Base-by-base conservation (phyloP, 2,329 filamentous ascomycete species). In the Lasiodiplodia sp. region DNA sequence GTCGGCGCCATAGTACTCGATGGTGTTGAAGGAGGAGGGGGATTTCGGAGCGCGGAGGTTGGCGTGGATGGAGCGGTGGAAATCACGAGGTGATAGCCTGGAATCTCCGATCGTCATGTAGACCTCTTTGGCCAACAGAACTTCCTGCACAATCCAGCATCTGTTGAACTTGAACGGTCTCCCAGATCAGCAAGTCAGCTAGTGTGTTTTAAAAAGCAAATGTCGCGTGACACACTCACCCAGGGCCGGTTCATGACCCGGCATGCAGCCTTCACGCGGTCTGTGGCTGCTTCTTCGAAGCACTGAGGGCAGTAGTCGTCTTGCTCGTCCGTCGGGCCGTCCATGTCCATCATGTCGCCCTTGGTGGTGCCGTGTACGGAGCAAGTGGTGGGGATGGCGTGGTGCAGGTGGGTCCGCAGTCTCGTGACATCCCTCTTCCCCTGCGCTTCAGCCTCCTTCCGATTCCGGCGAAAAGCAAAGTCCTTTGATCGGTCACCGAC, bases 81-180 rank as follows among this genome's bases (percentile, higher is more conserved):
- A 47, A 28, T 66, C 63, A 23, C 28, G 47, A 16, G 63, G 51
- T 21, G 63, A 44, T 12, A 66, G 18, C 25, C 12, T 23, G 37
- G 14, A 5, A 21, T 58, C 44, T 18, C 65, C 65, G 16, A 58
- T 18, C n/a, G 37, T 38, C n/a, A 67, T 18, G 40, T 57, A 37
- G 21, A 67, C 53, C 21, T 67, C 40, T 58, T 51, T 58, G n/a
- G 65, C 52, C 10, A 67, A 28, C 31, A 67, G 37, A 11, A 67
- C 65, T 67, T 67, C 65, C 23, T 49, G 65, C 25, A 28, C 65
- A 51, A 51, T 51, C 65, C 65, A 67, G 53, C 37, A 57, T 21
- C 65, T 57, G 31, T n/a, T 37, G 51, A 66, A 66, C 63, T 66
- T 16, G 34, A 16, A 21, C 8, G 11, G 28, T 12, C 12, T 23